A percentile compares a stretch with the other conserved stretches of the same genome.
These are phyloP conservation scores for Pichia insulana DNA, from an alignment of 805 yeast species.

Conservation along the genomic window DNA sequence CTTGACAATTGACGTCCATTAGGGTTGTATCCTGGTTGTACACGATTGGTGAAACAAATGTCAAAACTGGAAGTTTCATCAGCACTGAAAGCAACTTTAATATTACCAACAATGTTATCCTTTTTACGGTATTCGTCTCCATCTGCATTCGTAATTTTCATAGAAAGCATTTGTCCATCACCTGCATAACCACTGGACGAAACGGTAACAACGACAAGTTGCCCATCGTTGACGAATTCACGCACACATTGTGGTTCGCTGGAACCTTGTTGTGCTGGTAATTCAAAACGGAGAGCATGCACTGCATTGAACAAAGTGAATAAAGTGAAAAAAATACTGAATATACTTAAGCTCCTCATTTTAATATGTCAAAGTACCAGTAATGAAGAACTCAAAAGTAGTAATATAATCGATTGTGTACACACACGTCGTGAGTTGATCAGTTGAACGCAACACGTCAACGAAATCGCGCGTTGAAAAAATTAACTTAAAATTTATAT, in stretches of 20 bases:
- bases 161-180: slow-evolving; percentile 77
- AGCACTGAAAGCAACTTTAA: slow-evolving; percentile 76
- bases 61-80: slow-evolving; percentile 80
- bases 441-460: no score
- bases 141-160: slow-evolving; percentile 61
- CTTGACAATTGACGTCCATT: slow-evolving; percentile 37
- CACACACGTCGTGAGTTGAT: no score
- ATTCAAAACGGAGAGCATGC: slow-evolving; percentile 24
- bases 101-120: slow-evolving; percentile 64
- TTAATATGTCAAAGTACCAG: not conserved
- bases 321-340: slow-evolving; percentile 6
- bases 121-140: slow-evolving; percentile 82
- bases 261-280: slow-evolving; percentile 21
- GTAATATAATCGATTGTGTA: no score
- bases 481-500: no score
- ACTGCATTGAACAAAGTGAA: slow-evolving; percentile 9
- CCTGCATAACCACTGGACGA: slow-evolving; percentile 66
- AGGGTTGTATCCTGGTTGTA: slow-evolving; percentile 33
- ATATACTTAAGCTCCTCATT: slow-evolving; percentile 1
- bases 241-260: slow-evolving; percentile 72
- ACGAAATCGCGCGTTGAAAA: no score
- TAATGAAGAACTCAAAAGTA: no score
- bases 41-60: slow-evolving; percentile 74
- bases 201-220: slow-evolving; percentile 78
- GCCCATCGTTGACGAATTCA: slow-evolving; percentile 80